phyloP scores from a whole-genome alignment of 208 protist genomes.

The Trypanosoma avium region DNA sequence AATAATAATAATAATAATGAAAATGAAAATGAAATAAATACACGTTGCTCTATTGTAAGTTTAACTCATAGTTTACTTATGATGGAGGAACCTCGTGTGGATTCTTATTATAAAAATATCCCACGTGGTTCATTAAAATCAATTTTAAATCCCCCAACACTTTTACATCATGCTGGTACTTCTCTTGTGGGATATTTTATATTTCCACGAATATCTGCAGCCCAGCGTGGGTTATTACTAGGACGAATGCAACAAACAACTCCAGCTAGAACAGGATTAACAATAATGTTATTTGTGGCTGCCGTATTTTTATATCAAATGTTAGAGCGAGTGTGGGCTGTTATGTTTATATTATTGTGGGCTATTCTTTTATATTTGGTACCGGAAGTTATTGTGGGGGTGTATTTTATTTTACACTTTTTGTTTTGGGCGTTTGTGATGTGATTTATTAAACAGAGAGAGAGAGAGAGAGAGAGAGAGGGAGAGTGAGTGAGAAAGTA shows the following conservation, averaged over 20 bases:
- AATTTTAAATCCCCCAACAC: neutral
- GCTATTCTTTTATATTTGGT: constrained; percentile 30
- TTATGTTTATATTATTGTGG: constrained; percentile 36
- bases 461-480: neutral
- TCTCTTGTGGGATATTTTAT: constrained; percentile 23
- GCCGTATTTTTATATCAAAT: constrained; percentile 38
- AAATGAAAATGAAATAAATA: neutral
- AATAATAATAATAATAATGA: too few relatives aligned
- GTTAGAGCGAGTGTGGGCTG: constrained; percentile 32
- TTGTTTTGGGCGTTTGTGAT: constrained; percentile 30
- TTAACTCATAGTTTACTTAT: constrained; percentile 71
- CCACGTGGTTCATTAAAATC: constrained; percentile 4
- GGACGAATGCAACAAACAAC: neutral
- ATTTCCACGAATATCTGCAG: constrained; percentile 7
- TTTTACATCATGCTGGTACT: constrained; percentile 26
- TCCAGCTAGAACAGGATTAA: constrained; percentile 35
- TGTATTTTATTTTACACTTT: constrained; percentile 38
- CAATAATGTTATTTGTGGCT: constrained; percentile 39
- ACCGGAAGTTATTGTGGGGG: constrained; percentile 19
- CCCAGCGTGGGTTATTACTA: neutral
- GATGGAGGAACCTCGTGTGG: constrained; percentile 54
- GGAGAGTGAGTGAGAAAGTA: neutral
- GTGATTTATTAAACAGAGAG: constrained; percentile 2
- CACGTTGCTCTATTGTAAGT: constrained; percentile 66
- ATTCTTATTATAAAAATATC: constrained; percentile 5